Base-by-base conservation (phyloP, 2,329 filamentous ascomycete genomes). In the Diplocarpon rosae region DNA sequence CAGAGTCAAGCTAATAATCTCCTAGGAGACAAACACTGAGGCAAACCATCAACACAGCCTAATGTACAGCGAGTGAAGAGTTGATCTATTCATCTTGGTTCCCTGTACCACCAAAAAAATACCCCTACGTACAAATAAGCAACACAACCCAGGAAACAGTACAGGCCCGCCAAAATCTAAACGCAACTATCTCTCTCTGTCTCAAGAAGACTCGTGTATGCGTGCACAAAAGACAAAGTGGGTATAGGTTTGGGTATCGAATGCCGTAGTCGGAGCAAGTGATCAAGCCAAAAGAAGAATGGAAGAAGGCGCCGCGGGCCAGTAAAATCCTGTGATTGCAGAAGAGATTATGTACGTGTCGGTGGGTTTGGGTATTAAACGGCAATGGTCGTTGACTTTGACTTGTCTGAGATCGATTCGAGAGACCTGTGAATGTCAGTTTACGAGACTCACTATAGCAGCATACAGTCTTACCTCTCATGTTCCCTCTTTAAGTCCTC, bases 401-500 rank as follows among this genome's bases (percentile, higher is more conserved):
- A 37, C 27, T 52, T 52, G 42, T 63, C 50, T 28, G 59, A 58
- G 47, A 65, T 61, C 17, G 62, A 61, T 50, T 62, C 60, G 40
- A 65, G 59, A 57, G 64, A 64, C 32, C 62, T 65, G 30, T 29
- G 3, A 14, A 17, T 16, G 16, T 14, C 11, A 14, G 7, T 16
- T 42, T 15, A 36, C 16, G 8, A 5, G 31, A 12, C 5, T 13
- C 33, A 15, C 11, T 5, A 15, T 12, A 34, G 11, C 9, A 17
- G 28, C 6, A 10, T 32, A 16, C 17, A 15, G 38, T n/a, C 53
- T 39, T 62, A 64, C 59, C 62, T 67, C 54, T 72, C 62, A 57
- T 76, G 76, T 42, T 71, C 69, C 49, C 73, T 68, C 59, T 68
- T 68, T 68, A 76, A 72, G 55, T 76, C 72, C 48, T 70, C 67